These are phyloP conservation scores for Penicillium glabrum DNA, from an alignment of 2,329 filamentous ascomycete genomes.

Conservation along the genomic window DNA sequence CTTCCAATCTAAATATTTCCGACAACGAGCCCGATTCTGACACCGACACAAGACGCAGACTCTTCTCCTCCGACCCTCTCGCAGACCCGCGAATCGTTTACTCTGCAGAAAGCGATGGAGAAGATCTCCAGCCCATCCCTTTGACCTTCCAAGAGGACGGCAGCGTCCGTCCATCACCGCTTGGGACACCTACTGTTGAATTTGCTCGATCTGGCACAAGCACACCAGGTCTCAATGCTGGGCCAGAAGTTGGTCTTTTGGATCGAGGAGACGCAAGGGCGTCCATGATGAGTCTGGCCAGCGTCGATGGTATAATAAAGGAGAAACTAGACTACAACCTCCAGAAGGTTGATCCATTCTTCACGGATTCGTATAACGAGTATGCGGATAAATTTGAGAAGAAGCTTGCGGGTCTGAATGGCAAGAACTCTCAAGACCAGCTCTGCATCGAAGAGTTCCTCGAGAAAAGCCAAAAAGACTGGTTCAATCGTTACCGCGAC, in stretches of 20 bases:
- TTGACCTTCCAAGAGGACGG: background rate
- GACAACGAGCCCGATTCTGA: background rate
- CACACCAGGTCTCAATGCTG: background rate
- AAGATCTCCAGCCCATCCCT: background rate
- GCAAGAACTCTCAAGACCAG: constrained; percentile 56
- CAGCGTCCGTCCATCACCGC: background rate
- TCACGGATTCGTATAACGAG: constrained; percentile 63
- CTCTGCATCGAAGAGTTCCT: constrained; percentile 67
- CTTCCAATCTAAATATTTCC: background rate
- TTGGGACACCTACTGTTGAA: background rate
- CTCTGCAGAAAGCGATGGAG: background rate
- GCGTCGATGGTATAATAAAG: constrained; percentile 51
- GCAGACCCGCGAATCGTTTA: background rate
- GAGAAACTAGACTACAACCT: constrained; percentile 61
- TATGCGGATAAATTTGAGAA: constrained; percentile 61
- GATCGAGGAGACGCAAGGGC: constrained; percentile 35
- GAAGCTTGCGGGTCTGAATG: constrained; percentile 55
- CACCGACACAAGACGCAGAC: background rate
- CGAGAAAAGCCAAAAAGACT: constrained; percentile 64
- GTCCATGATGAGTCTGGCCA: constrained; percentile 57
- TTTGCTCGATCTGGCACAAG: background rate
- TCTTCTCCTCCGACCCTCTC: background rate
- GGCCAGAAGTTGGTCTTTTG: background rate
- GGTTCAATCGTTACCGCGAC: constrained; percentile 60
- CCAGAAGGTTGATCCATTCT: constrained; percentile 67